Evolutionary conservation across 2,329 filamentous ascomycete genomes (phyloP).

Genomic region (Pseudogymnoascus sp.): DNA sequence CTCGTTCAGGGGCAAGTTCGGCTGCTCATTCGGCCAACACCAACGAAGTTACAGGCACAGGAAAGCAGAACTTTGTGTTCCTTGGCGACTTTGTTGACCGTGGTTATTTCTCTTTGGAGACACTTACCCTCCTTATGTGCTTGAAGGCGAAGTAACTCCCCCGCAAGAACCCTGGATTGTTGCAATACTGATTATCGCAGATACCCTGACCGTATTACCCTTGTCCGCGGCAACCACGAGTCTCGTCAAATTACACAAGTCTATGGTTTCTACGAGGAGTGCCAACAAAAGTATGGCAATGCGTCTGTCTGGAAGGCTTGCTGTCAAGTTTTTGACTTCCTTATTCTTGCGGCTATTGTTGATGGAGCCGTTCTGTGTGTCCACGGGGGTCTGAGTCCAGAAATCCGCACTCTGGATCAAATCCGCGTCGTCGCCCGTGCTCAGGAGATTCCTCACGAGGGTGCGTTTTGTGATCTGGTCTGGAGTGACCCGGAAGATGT

Average conservation of each 20-base stretch:
- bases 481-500: constrained; percentile 70
- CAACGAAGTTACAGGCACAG: constrained; percentile 39
- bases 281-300: constrained; percentile 69
- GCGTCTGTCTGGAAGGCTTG: constrained; percentile 74
- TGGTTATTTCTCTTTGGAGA: constrained; percentile 68
- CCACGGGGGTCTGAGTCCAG: constrained; percentile 64
- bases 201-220: constrained; percentile 64
- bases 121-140: constrained; percentile 65
- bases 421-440: constrained; percentile 67
- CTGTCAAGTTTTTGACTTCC: constrained; percentile 71
- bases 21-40: constrained; percentile 31
- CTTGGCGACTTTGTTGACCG: constrained; percentile 68
- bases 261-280: constrained; percentile 74
- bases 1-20: constrained; percentile 36
- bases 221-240: constrained; percentile 69
- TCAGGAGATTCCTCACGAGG: constrained; percentile 70
- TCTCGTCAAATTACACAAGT: constrained; percentile 72
- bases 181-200: constrained; percentile 30
- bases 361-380: constrained; percentile 69
- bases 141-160: constrained; percentile 58
- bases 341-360: constrained; percentile 65
- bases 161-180: not conserved
- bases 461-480: constrained; percentile 69
- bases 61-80: constrained; percentile 65
- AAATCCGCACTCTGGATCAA: constrained; percentile 68